Evolutionary conservation across 1,139 yeast genomes (phyloP), one percentile per base, ranked within the genome.

Genomic region (Tardiomyces digboiensis): DNA sequence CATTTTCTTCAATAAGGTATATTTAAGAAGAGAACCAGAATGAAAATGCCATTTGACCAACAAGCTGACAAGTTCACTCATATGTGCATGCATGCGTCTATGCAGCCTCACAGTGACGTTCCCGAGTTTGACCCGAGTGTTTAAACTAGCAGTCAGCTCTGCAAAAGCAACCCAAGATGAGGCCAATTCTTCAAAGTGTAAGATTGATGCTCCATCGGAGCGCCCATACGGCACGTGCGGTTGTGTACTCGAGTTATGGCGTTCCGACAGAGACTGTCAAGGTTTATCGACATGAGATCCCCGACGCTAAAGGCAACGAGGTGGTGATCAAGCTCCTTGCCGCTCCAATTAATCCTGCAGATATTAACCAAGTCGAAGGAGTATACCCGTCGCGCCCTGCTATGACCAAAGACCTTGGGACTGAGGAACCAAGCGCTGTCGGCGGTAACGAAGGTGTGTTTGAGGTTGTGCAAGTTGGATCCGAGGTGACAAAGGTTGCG

Each of bases 381-480:
- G 93, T 85, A 0, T 89, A 89, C 55, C 95, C 96, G 0, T 78
- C 88, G n/a, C 76, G 71, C 52, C 95, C 96, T 0, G 72, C 68
- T 38, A 73, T 82, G 53, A 72, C 80, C 7, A 58, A 62, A 2
- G 72, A 69, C 18, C 67, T 76, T 38, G 79, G 81, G 5, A 75
- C 86, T 2, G 58, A 64, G 3, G 74, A 71, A 38, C 87, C 91
- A 1, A 68, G 76, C 36, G 91, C 91, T 1, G 80, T 86, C 44
- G 88, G 87, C 23, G 97, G 97, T 45, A 89, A 91, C 60, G 99
- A 91, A 66, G 98, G 97, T 13, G 74, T 88, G 21, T 91, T 87
- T 60, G 88, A 89, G 61, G 80, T 91, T 14, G 62, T 86, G 20
- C 78, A 83, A 50, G 77, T 77, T 19, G 96, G 96, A n/a, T 49